A percentile compares a stretch with the other conserved stretches of the same genome.
Conservation (phyloP, 2,329 filamentous ascomycete genomes). For the Cadophora gregata region DNA sequence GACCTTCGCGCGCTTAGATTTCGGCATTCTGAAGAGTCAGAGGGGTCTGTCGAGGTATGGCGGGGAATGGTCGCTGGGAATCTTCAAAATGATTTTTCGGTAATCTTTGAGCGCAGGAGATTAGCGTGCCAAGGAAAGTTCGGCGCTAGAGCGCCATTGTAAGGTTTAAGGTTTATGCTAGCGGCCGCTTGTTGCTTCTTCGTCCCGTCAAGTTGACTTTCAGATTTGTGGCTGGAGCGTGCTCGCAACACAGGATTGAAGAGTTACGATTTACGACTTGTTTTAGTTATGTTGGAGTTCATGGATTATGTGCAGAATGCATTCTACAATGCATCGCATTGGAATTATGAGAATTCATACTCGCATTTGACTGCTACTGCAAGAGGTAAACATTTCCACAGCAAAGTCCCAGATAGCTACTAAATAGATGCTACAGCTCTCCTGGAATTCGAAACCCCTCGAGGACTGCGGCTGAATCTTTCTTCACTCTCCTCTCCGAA, state of each 20-base stretch:
- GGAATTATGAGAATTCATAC: conserved; percentile 93
- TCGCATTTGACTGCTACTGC: conserved; percentile 83
- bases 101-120: no score
- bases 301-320: conserved; percentile 96
- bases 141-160: no score
- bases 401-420: conserved; percentile 23
- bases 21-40: conserved; percentile 71
- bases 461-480: conserved; percentile 82
- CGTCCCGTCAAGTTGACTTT: not conserved
- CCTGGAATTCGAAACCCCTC: conserved; percentile 86
- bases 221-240: not conserved
- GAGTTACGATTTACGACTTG: not conserved
- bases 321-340: conserved; percentile 85
- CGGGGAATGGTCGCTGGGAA: conserved; percentile 2
- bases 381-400: conserved; percentile 61
- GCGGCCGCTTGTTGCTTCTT: not conserved
- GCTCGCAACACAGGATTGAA: no score
- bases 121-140: no score
- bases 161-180: not conserved
- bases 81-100: not conserved
- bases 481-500: conserved; percentile 91
- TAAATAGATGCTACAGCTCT: conserved; percentile 62
- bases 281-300: conserved; percentile 81
- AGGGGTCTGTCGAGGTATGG: not conserved
- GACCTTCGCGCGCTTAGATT: conserved; percentile 91